Evolutionary conservation across 2,329 filamentous ascomycete genomes (phyloP), one percentile per base, ranked within the genome.

Genomic region (Dothidotthia symphoricarpi): DNA sequence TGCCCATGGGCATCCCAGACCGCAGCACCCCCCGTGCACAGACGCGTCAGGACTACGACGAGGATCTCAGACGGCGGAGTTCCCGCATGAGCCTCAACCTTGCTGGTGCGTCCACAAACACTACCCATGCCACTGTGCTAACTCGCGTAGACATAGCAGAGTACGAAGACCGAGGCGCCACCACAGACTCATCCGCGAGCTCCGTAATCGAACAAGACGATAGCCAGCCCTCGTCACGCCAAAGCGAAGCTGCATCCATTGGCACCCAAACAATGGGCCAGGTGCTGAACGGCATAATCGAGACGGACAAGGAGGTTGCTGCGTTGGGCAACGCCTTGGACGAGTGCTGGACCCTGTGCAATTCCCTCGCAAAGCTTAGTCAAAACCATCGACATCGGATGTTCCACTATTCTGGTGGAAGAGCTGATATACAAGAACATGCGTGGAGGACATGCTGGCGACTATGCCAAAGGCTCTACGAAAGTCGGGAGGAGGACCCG

Each of bases 381-480:
- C 90, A 86, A 13, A 85, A 85, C 48, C 87, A 95, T 59, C 81
- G 88, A 17, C 80, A 88, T 52, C 78, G 86, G 14, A 83, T 89
- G 22, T 91, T 93, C 65, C 82, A 81, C 63, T 85, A 79, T 53
- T 83, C 85, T 1, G 83, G 82, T 10, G 55, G 57, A 16, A 83
- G 81, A 9, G 83, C 85, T 1, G 84, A 88, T 50, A 80, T 84
- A 17, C 86, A 95, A 59, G 88, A 95, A 62, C 84, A 85, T 54
- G 89, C 90, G 0, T 96, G 90, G 91, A 88, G 86, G 64, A 86
- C 85, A 45, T 97, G 90, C 68, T 97, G 90, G 91, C 86, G 85
- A 54, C 73, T 97, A 16, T 97, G 90, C 61, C 88, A 95, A 62
- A 85, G 86, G 41, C 76, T 97, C 3, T 96, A 96, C 61, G 81